phyloP scores from a whole-genome alignment of 192 early-diverging fungal genomes.

The Linnemannia schmuckeri region DNA sequence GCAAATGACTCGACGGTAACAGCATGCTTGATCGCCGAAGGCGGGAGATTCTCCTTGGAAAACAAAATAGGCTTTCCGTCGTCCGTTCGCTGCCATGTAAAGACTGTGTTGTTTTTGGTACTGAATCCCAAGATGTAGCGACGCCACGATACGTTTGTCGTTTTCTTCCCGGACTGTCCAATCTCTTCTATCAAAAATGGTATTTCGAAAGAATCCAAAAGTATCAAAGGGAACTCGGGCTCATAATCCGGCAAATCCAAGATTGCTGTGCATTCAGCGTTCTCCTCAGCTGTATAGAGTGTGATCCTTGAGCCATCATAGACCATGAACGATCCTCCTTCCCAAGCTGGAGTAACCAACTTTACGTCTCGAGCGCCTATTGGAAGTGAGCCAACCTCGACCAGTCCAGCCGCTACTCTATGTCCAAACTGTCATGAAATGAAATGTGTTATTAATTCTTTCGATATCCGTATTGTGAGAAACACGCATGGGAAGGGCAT shows the following conservation, averaged over 20 bases:
- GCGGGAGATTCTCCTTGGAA: constrained; percentile 46
- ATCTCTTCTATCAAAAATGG: constrained; percentile 32
- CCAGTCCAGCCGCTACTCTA: constrained; percentile 52
- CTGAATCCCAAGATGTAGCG: constrained; percentile 52
- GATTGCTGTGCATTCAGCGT: constrained; percentile 26
- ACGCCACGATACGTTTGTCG: constrained; percentile 46
- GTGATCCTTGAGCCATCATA: constrained; percentile 46
- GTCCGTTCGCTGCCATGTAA: constrained; percentile 47
- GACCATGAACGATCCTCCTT: constrained; percentile 55
- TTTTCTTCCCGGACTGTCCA: constrained; percentile 38
- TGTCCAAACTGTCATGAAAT: constrained; percentile 41
- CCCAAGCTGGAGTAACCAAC: constrained; percentile 51
- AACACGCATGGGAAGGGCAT: background rate
- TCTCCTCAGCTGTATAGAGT: constrained; percentile 30
- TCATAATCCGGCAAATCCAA: constrained; percentile 52
- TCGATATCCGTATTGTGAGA: background rate
- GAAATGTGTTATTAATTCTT: background rate
- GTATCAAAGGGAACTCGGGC: constrained; percentile 28
- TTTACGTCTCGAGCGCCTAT: constrained; percentile 35
- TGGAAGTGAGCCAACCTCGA: constrained; percentile 48
- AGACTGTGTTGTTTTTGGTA: constrained; percentile 39
- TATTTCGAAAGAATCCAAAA: constrained; percentile 53
- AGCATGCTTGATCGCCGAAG: constrained; percentile 20
- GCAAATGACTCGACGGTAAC: constrained; percentile 52
- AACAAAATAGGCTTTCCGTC: constrained; percentile 36